Conservation (phyloP, 1,284 basidiomycete species). For the Cryptococcus sp. region DNA sequence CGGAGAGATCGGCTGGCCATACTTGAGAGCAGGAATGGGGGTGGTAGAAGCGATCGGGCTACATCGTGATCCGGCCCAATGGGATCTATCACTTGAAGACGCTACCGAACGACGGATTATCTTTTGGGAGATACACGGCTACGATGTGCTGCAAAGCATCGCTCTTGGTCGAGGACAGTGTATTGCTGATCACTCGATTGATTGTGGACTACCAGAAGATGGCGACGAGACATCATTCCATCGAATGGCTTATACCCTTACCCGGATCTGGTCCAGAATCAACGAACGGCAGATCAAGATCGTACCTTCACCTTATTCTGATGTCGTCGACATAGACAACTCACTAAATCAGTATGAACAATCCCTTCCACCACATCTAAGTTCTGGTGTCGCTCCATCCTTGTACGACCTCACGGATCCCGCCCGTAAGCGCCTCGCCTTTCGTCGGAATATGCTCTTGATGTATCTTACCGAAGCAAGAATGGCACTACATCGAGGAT, state of each 20-base stretch:
- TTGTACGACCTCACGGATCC: slow-evolving; percentile 13
- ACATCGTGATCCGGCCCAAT: slow-evolving; percentile 22
- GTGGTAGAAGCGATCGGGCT: slow-evolving; percentile 22
- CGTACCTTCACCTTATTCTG: slow-evolving; percentile 13
- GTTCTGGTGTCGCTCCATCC: slow-evolving; percentile 4
- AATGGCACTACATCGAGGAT: slow-evolving; percentile 17
- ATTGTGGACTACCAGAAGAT: slow-evolving; percentile 3
- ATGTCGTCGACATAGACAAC: slow-evolving; percentile 13
- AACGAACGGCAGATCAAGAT: slow-evolving; percentile 15
- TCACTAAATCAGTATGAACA: slow-evolving; percentile 10
- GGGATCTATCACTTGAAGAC: slow-evolving; percentile 8
- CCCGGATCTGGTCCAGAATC: slow-evolving; percentile 15
- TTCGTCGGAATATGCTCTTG: slow-evolving; percentile 13
- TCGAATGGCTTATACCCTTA: slow-evolving; percentile 11
- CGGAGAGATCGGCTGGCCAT: slow-evolving; percentile 26
- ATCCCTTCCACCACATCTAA: slow-evolving; percentile 14
- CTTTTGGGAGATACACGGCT: slow-evolving; percentile 22
- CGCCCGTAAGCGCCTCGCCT: slow-evolving; percentile 4
- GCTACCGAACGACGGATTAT: slow-evolving; percentile 14
- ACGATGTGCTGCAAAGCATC: slow-evolving; percentile 1
- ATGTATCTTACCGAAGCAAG: slow-evolving; percentile 16
- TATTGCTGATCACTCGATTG: slow-evolving; percentile 5
- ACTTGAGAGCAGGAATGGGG: slow-evolving; percentile 21
- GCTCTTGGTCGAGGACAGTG: slow-evolving; percentile 5
- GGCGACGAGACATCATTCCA: slow-evolving; percentile 9